Percentiles rank a stretch among this genome's conserved stretches.
Evolutionary conservation across 805 yeast species (phyloP).

Genomic region (Kuraishia ogatae): DNA sequence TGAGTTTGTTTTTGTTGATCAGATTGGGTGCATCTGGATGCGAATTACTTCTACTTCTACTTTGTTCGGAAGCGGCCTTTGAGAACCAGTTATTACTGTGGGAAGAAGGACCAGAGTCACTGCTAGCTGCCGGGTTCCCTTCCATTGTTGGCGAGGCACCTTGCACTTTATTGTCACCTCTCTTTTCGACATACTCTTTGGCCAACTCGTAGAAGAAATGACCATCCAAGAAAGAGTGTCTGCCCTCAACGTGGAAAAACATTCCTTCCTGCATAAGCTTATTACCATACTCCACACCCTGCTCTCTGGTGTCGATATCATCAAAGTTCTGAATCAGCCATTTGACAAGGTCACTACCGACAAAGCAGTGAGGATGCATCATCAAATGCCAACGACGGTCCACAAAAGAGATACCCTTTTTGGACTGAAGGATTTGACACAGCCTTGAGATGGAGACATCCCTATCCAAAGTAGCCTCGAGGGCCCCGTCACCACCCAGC

Average conservation of each 20-base stretch:
- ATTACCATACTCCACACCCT: constrained; percentile 78
- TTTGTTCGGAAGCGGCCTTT: not conserved
- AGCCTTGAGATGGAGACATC: constrained; percentile 43
- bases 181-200: constrained; percentile 37
- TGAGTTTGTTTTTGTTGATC: not conserved
- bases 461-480: constrained; percentile 22
- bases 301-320: constrained; percentile 76
- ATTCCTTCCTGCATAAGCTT: constrained; percentile 61
- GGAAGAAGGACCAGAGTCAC: not conserved
- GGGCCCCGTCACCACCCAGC: constrained; percentile 20
- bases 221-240: constrained; percentile 86
- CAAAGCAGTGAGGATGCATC: constrained; percentile 64
- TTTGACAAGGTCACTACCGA: constrained; percentile 78
- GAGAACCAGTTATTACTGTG: constrained; percentile 5
- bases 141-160: not conserved
- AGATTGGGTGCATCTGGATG: not conserved
- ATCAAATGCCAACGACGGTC: constrained; percentile 92
- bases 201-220: constrained; percentile 78
- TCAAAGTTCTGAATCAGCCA: constrained; percentile 77
- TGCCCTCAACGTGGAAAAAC: constrained; percentile 71
- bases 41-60: not conserved
- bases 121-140: not conserved
- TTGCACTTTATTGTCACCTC: constrained; percentile 10
- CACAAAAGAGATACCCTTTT: constrained; percentile 53
- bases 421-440: constrained; percentile 59